These are phyloP conservation scores for Grigorovia humatica DNA, from an alignment of 805 yeast genomes.

Conservation along the genomic window DNA sequence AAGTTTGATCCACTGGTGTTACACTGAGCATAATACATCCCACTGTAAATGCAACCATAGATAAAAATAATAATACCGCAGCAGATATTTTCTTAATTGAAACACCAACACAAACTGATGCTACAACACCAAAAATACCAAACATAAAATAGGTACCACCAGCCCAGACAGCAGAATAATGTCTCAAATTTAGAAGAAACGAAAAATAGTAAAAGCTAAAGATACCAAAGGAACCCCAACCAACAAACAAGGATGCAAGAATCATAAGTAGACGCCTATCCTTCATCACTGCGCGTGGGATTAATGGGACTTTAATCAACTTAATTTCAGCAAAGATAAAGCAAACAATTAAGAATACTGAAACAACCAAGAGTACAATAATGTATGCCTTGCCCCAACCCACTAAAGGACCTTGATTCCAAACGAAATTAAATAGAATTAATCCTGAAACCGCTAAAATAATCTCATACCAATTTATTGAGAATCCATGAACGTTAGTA, in stretches of 20 bases:
- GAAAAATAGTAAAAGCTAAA: conserved; percentile 58
- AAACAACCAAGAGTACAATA: conserved; percentile 44
- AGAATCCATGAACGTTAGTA: conserved; percentile 14
- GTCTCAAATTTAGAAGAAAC: conserved; percentile 40
- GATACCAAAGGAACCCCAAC: conserved; percentile 74
- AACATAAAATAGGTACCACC: conserved; percentile 38
- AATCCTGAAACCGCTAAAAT: conserved; percentile 48
- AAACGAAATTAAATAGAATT: conserved; percentile 52
- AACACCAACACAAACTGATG: conserved; percentile 43
- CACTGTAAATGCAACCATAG: conserved; percentile 45
- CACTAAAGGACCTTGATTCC: conserved; percentile 66
- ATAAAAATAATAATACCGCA: conserved; percentile 37
- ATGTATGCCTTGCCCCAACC: conserved; percentile 59
- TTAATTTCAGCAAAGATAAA: conserved; percentile 43
- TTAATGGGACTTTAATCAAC: conserved; percentile 38
- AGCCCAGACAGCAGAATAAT: conserved; percentile 37
- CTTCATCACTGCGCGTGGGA: conserved; percentile 42
- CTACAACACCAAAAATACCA: conserved; percentile 43
- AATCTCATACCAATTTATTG: conserved; percentile 47
- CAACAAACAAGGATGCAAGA: conserved; percentile 42
- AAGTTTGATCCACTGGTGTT: conserved; percentile 50
- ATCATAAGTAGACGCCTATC: conserved; percentile 36
- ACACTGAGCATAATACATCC: conserved; percentile 45
- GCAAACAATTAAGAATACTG: conserved; percentile 32
- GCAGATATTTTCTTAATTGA: conserved; percentile 40